Base-by-base conservation (phyloP, 768 basidiomycete species). In the Suillus sp. region DNA sequence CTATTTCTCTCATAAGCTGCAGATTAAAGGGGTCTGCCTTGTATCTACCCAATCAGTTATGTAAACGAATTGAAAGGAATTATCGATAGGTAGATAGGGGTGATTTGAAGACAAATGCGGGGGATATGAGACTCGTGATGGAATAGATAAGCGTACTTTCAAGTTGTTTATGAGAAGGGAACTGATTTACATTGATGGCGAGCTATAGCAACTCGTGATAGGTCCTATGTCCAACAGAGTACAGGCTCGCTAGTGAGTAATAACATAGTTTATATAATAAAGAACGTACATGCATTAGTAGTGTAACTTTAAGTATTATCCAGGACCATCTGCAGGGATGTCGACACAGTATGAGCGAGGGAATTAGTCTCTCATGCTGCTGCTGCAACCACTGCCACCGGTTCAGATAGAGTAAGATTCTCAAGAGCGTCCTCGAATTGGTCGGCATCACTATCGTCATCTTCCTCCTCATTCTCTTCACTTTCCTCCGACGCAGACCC, bases 401-500 rank as follows among this genome's bases (percentile, higher is more conserved):
- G 22, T 14, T 56, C 54, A 37, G 54, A 37, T 22, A 70, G 64
- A 27, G 70, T 80, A 59, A 92, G 80, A 65, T 84, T 82, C 67
- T 91, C 87, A 73, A 92, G 67, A 16, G 88, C 88, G 67, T 91
- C 88, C 68, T 86, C 83, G 63, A 91, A 88, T 11, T 74, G 65
- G 47, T 83, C 81, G 25, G 79, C 76, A 38, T 78, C 81, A 22
- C 75, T 71, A 18, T 70, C 73, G 2, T 76, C 75, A 1, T 73
- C 63, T 5, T 79, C 80, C 40, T 78, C 78, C 22, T 75, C 80
- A 4, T 78, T 80, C 37, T 78, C 78, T 25, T 75, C 80, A 5
- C 77, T 70, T 60, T 76, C 76, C 30, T 66, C 72, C 8, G 65
- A 54, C 61, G 63, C 60, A 32, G 59, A 62, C 20, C 62, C 78